These are phyloP conservation scores for Boletus pseudopeckii DNA, from an alignment of 768 basidiomycete genomes.

Conservation along the genomic window DNA sequence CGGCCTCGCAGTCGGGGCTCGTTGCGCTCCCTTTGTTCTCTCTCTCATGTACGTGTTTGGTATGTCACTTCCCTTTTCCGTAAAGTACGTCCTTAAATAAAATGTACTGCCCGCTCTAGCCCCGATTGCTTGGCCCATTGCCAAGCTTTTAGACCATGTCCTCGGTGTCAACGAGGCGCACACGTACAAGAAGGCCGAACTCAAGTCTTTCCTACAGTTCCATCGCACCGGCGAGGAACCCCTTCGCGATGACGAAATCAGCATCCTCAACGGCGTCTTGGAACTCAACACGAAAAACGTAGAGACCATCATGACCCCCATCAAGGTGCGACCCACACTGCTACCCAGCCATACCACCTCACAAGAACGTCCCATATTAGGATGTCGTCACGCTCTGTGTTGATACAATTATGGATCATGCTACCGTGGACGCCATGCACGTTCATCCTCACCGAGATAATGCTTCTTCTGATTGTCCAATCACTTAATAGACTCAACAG, in stretches of 20 bases:
- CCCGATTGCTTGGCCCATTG: constrained; percentile 72
- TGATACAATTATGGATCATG: constrained; percentile 77
- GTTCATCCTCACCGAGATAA: constrained; percentile 20
- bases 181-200: constrained; percentile 81
- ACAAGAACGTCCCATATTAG: constrained; percentile 29
- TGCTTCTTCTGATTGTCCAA: constrained; percentile 7
- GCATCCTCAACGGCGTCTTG: constrained; percentile 75
- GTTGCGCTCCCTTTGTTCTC: constrained; percentile 72
- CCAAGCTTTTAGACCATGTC: constrained; percentile 72
- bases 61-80: constrained; percentile 9
- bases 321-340: constrained; percentile 42
- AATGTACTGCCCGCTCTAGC: constrained; percentile 34
- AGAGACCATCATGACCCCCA: constrained; percentile 78
- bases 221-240: constrained; percentile 73
- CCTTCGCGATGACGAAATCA: constrained; percentile 76
- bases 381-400: constrained; percentile 80
- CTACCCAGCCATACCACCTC: background rate
- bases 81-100: too few species aligned
- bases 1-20: constrained; percentile 77
- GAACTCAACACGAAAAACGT: constrained; percentile 77
- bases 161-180: constrained; percentile 71
- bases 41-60: constrained; percentile 65
- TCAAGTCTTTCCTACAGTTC: constrained; percentile 77
- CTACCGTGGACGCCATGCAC: constrained; percentile 72
- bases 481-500: constrained; percentile 51